phyloP scores from a whole-genome alignment of 2,329 filamentous ascomycete genomes.

The Pseudomassariella vexata region DNA sequence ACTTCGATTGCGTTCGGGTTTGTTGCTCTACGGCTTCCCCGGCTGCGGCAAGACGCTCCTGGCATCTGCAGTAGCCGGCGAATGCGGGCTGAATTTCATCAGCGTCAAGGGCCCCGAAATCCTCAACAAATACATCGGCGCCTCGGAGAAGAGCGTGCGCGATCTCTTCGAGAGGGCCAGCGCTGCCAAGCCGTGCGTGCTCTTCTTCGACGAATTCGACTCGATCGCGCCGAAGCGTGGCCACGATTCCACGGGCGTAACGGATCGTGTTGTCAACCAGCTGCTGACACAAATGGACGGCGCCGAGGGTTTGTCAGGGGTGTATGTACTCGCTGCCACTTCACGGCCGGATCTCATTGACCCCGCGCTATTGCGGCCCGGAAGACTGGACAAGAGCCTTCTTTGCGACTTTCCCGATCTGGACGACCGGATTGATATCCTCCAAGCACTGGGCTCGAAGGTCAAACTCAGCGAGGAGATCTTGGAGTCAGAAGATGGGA shows the following conservation, averaged over 20 bases:
- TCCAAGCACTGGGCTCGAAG: conserved; percentile 76
- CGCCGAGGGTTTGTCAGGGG: conserved; percentile 87
- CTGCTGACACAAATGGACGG: conserved; percentile 98
- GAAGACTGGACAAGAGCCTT: conserved; percentile 86
- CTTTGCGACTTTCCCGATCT: conserved; percentile 81
- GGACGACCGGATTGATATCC: conserved; percentile 82
- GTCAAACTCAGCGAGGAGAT: conserved; percentile 68
- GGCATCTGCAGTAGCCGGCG: conserved; percentile 92
- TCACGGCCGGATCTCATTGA: conserved; percentile 92
- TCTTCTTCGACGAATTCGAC: conserved; percentile 99
- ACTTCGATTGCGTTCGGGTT: conserved; percentile 84
- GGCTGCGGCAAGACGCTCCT: conserved; percentile 96
- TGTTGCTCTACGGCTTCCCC: conserved; percentile 90
- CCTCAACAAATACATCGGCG: conserved; percentile 97
- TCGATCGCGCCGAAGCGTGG: conserved; percentile 95
- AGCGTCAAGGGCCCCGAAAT: conserved; percentile 98
- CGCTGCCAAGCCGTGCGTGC: conserved; percentile 84
- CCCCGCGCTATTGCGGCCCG: conserved; percentile 83
- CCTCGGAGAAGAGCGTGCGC: conserved; percentile 90
- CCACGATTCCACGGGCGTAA: conserved; percentile 97
- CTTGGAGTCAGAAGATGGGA: conserved; percentile 43
- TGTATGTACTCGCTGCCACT: conserved; percentile 94
- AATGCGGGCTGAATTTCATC: conserved; percentile 98
- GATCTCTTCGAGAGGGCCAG: conserved; percentile 91
- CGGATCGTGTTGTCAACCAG: conserved; percentile 96